phyloP scores from a whole-genome alignment of 1,284 basidiomycete genomes.

The Ceratobasidium sp. region DNA sequence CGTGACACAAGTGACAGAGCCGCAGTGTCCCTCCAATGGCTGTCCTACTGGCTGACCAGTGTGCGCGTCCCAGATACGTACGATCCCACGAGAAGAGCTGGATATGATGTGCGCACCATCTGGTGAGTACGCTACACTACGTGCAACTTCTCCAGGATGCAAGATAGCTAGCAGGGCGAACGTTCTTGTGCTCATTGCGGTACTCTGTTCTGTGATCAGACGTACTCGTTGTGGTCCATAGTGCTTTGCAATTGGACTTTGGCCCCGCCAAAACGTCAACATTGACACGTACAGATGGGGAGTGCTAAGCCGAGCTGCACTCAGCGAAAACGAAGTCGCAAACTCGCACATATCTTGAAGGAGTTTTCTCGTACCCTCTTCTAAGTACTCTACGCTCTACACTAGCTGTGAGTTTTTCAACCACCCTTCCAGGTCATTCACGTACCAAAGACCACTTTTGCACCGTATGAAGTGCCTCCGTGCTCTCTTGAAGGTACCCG shows the following conservation, averaged over 20 bases:
- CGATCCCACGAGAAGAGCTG: no score
- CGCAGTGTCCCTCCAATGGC: no score
- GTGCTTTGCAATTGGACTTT: not conserved
- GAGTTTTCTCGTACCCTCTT: not conserved
- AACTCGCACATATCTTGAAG: not conserved
- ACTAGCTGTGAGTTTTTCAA: no score
- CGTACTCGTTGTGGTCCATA: not conserved
- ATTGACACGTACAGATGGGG: constrained; percentile 18
- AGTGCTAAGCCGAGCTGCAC: not conserved
- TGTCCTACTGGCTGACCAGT: no score
- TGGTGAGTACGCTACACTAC: not conserved
- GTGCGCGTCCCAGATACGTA: no score
- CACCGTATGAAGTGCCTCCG: not conserved
- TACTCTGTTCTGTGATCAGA: not conserved
- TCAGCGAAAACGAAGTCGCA: not conserved
- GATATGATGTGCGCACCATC: not conserved
- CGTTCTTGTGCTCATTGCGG: not conserved
- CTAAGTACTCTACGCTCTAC: not conserved
- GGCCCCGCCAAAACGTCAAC: not conserved
- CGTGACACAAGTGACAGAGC: no score
- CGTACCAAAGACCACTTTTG: constrained; percentile 16
- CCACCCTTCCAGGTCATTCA: not conserved
- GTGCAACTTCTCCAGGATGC: not conserved
- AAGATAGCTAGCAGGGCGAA: not conserved
- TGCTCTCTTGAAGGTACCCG: not conserved